Base-by-base conservation (phyloP, 106 monocot species). In the Agapanthus africanus region DNA sequence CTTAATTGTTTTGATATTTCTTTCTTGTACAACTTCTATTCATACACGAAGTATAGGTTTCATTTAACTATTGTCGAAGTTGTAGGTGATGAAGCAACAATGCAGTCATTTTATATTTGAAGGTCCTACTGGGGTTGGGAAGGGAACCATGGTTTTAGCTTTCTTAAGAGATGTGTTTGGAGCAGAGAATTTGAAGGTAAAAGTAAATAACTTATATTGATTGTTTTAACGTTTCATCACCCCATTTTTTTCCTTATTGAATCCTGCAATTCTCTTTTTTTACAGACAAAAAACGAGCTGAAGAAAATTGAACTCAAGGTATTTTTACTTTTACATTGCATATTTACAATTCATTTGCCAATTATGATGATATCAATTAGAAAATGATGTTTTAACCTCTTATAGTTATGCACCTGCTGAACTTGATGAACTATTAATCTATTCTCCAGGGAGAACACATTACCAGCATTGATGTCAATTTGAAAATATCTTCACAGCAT, bases 111-210 rank as follows among this genome's bases (percentile, higher is more conserved):
- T 71, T 42, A 83, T 83, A 67, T 79, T 83, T 63, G 83, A 83
- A 79, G 83, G 83, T 32, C 79, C 79, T 52, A 66, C 74, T 3
- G 79, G 79, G 36, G 83, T 75, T 42, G 83, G 83, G 30, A 83
- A 83, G 67, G 75, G 32, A 64, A 71, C 79, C 16, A 83, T 83
- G 83, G 68, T 63, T 52, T 40, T 59, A 33, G 78, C 83, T 39
- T 71, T 41, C 13, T 31, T 83, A 39, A 65, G 79, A 66, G 75
- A 75, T 57, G 61, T 33, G 22, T 75, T 79, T 33, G 83, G 78
- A 32, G 37, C 30, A 37, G 63, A 68, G 30, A 69, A 69, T 4
- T 40, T 81, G 65, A 73, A 77, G 77, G 81, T 81, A 38, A 23
- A 18, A 22, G 4, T 4, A 22, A 25, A 38, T 10, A 6, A 38